Evolutionary conservation across 768 basidiomycete genomes (phyloP).

Genomic region (Saitozyma podzolica): DNA sequence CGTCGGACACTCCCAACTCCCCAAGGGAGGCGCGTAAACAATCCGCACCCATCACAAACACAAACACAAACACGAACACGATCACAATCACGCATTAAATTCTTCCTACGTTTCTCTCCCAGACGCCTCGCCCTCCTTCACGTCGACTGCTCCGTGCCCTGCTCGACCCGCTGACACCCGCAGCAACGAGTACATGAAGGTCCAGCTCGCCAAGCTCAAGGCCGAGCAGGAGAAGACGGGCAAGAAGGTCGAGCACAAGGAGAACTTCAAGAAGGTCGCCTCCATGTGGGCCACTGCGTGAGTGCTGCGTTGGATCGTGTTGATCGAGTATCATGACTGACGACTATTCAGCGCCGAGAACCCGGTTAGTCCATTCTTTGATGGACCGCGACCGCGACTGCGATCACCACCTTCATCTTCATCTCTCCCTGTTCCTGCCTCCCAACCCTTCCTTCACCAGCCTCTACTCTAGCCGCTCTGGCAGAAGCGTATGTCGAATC

Average conservation of each 20-base stretch:
- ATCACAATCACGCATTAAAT: too few species aligned
- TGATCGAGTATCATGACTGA: conserved; percentile 6
- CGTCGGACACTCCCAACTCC: background rate
- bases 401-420: too few species aligned
- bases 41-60: too few species aligned
- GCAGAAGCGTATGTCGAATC: background rate
- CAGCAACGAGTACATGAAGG: conserved; percentile 51
- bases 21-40: too few species aligned
- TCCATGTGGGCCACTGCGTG: conserved; percentile 40
- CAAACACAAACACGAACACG: too few species aligned
- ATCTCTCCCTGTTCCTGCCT: too few species aligned
- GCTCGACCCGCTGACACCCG: background rate
- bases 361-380: conserved; percentile 35
- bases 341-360: conserved; percentile 37
- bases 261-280: conserved; percentile 49
- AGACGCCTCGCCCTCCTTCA: background rate
- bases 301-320: conserved; percentile 15
- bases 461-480: background rate
- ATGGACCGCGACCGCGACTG: too few species aligned
- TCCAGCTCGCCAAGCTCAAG: conserved; percentile 49
- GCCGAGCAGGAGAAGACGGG: conserved; percentile 44
- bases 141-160: conserved; percentile 1
- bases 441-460: background rate
- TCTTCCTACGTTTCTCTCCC: background rate
- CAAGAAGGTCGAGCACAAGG: conserved; percentile 44